Conservation (phyloP, 306 rosid genomes). For the Castanospermum australe region DNA sequence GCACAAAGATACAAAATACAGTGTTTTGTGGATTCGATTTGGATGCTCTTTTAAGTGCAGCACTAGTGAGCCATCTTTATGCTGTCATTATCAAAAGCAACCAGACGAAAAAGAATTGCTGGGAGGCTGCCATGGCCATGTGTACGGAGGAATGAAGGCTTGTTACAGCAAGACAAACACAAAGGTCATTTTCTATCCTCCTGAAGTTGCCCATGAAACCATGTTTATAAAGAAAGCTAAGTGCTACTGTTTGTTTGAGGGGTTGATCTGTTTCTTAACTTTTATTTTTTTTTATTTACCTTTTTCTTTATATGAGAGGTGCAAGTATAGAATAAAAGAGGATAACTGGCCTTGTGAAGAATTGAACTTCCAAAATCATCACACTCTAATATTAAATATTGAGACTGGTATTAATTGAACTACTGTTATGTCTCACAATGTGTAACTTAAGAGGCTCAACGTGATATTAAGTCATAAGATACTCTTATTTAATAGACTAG, state of each 20-base stretch:
- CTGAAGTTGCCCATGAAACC: neutral
- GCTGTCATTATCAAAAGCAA: slow-evolving; percentile 23
- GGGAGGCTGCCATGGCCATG: slow-evolving; percentile 2
- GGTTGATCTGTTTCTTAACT: neutral
- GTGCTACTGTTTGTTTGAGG: neutral
- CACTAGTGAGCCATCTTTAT: slow-evolving; percentile 7
- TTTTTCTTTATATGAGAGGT: too few relatives aligned
- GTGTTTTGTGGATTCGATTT: slow-evolving; percentile 6
- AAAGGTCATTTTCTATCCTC: neutral
- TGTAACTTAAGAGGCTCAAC: too few relatives aligned
- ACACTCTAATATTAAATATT: too few relatives aligned
- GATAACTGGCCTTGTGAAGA: too few relatives aligned
- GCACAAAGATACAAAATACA: neutral
- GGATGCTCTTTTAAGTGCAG: slow-evolving; percentile 16
- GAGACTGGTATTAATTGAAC: too few relatives aligned
- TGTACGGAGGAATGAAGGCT: slow-evolving; percentile 3
- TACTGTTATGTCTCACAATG: too few relatives aligned
- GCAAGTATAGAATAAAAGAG: too few relatives aligned
- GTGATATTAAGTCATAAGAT: too few relatives aligned
- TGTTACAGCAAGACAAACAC: neutral
- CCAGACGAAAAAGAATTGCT: neutral
- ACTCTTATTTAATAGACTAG: too few relatives aligned
- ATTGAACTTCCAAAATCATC: too few relatives aligned
- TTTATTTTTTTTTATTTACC: too few relatives aligned
- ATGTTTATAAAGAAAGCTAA: neutral